phyloP scores from a whole-genome alignment of 1,284 basidiomycete genomes.

The Coniferiporia weirii region DNA sequence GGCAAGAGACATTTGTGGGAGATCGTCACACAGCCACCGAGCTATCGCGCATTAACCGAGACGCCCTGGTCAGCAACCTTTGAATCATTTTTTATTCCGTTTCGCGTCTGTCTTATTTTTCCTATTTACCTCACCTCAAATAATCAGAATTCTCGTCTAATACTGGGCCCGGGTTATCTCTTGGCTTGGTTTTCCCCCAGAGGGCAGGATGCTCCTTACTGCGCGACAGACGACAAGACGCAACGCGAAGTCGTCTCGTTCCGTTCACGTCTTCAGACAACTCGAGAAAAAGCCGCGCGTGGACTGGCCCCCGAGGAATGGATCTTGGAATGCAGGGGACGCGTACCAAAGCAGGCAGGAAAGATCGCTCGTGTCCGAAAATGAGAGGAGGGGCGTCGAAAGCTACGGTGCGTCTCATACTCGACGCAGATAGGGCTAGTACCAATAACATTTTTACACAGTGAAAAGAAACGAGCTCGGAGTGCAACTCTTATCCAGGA shows the following conservation, averaged over 20 bases:
- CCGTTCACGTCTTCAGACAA: conserved; percentile 5
- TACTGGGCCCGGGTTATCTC: too few relatives aligned
- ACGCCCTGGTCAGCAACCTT: background rate
- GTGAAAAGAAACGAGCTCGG: conserved; percentile 71
- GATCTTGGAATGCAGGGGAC: background rate
- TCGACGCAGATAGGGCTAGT: background rate
- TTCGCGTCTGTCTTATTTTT: background rate
- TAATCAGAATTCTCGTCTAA: too few relatives aligned
- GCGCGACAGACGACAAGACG: background rate
- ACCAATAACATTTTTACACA: background rate
- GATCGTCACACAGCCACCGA: background rate
- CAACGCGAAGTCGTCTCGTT: background rate
- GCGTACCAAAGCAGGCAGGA: background rate
- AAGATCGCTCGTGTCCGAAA: background rate
- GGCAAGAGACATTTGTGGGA: background rate
- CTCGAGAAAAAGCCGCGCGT: conserved; percentile 1
- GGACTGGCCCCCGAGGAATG: background rate
- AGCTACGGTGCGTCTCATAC: background rate
- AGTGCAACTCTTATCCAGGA: conserved; percentile 84
- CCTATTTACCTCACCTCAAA: background rate
- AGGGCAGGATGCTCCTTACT: conserved; percentile 2
- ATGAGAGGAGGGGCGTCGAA: background rate
- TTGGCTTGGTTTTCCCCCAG: background rate
- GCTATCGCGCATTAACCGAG: background rate
- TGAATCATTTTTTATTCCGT: background rate